Evolutionary conservation across 257 asterid species (phyloP).

Genomic region (Salvia rosmarinus): DNA sequence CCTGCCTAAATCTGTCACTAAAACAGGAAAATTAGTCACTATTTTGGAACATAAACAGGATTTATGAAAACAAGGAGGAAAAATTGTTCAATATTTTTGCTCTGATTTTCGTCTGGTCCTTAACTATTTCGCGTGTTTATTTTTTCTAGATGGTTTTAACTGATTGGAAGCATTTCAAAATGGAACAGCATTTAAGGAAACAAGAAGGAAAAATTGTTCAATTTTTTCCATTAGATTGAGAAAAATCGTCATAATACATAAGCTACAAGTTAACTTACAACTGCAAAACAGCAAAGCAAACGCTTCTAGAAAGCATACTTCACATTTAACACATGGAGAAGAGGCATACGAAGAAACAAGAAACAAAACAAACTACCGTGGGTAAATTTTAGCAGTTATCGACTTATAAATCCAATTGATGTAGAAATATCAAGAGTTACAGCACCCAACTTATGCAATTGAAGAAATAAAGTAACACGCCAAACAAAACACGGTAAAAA

Average conservation of each 20-base stretch:
- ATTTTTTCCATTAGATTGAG: conserved; percentile 22
- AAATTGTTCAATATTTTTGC: no score
- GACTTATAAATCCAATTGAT: background rate
- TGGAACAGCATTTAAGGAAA: background rate
- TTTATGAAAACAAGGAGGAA: no score
- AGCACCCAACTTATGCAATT: background rate
- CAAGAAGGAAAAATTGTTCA: background rate
- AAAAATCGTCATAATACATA: conserved; percentile 11
- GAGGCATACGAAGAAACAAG: background rate
- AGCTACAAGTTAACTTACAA: background rate
- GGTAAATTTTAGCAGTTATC: no score
- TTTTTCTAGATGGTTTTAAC: background rate
- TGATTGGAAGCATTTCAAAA: conserved; percentile 5
- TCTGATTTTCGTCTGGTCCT: no score
- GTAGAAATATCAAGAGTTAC: background rate
- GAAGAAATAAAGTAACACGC: conserved; percentile 14
- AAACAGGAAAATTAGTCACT: no score
- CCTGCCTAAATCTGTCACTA: conserved; percentile 9
- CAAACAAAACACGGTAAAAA: background rate
- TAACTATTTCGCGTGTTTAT: no score
- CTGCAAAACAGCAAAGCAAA: background rate
- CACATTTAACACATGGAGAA: conserved; percentile 13
- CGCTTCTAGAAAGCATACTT: background rate
- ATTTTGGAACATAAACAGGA: no score
- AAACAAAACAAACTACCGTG: background rate